Evolutionary conservation across 345 rosid genomes (phyloP).

Genomic region (Brassica rapa): DNA sequence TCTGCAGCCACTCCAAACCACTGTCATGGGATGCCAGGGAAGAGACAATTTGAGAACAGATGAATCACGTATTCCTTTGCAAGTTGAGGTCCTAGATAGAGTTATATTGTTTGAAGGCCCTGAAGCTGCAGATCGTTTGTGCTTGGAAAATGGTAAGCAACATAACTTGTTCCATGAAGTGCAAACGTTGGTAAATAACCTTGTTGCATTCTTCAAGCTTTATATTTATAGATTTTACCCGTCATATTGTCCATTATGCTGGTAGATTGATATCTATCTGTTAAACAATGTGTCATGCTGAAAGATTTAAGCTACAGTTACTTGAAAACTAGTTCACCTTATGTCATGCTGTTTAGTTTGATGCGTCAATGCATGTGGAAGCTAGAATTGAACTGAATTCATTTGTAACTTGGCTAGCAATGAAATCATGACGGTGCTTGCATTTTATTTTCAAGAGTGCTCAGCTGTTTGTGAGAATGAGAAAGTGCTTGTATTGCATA

Average conservation of each 20-base stretch:
- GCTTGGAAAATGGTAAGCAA: slow-evolving; percentile 82
- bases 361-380: slow-evolving; percentile 15
- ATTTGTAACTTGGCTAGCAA: slow-evolving; percentile 4
- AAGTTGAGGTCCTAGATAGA: slow-evolving; percentile 85
- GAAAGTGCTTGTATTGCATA: slow-evolving; percentile 15
- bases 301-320: slow-evolving; percentile 1
- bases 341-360: slow-evolving; percentile 16
- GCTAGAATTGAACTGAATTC: slow-evolving; percentile 14
- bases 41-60: slow-evolving; percentile 39
- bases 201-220: slow-evolving; percentile 18
- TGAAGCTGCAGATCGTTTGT: slow-evolving; percentile 75
- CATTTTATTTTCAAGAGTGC: slow-evolving; percentile 2
- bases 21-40: slow-evolving; percentile 34
- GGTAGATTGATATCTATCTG: slow-evolving; percentile 14
- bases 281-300: slow-evolving; percentile 14
- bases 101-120: slow-evolving; percentile 85
- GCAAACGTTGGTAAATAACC: slow-evolving; percentile 14
- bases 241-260: slow-evolving; percentile 15
- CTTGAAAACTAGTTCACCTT: slow-evolving; percentile 18
- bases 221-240: not conserved
- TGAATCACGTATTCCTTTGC: slow-evolving; percentile 60
- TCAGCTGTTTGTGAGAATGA: slow-evolving; percentile 25
- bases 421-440: slow-evolving; percentile 9
- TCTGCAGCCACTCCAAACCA: slow-evolving; percentile 45
- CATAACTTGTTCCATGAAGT: slow-evolving; percentile 10